Percentiles rank a stretch among this genome's conserved stretches.
Evolutionary conservation across 2,329 filamentous ascomycete genomes (phyloP).

Genomic region (Exophiala lecanii-corni): DNA sequence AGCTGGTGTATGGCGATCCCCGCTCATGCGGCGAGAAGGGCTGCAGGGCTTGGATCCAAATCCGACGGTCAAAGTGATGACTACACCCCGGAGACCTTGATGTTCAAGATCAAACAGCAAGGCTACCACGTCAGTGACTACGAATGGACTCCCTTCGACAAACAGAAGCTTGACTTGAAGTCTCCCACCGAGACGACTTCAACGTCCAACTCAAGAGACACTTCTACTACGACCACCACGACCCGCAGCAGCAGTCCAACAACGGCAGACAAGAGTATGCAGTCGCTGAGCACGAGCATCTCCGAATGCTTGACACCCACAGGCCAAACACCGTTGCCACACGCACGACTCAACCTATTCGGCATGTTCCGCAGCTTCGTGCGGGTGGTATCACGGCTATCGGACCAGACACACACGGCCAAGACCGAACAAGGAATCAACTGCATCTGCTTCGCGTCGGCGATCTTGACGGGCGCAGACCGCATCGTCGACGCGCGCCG

Average conservation of each 20-base stretch:
- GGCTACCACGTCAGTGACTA: constrained; percentile 22
- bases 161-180: background rate
- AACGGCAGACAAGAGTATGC: background rate
- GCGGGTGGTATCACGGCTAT: constrained; percentile 25
- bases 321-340: constrained; percentile 10
- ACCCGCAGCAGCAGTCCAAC: background rate
- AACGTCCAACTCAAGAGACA: too few relatives aligned
- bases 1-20: constrained; percentile 28
- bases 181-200: background rate
- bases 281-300: background rate
- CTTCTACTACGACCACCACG: background rate
- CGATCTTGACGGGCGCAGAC: constrained; percentile 26
- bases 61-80: constrained; percentile 3
- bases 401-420: constrained; percentile 25
- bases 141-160: constrained; percentile 8
- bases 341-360: constrained; percentile 27
- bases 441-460: constrained; percentile 28
- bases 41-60: constrained; percentile 27
- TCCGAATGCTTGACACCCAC: background rate
- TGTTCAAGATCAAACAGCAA: constrained; percentile 27
- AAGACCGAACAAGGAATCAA: constrained; percentile 20
- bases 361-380: constrained; percentile 26
- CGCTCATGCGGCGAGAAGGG: constrained; percentile 26
- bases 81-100: constrained; percentile 14
- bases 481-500: constrained; percentile 20